Percentiles rank a stretch among this genome's conserved stretches.
Conservation (phyloP, 345 rosid species). For the Punica granatum region DNA sequence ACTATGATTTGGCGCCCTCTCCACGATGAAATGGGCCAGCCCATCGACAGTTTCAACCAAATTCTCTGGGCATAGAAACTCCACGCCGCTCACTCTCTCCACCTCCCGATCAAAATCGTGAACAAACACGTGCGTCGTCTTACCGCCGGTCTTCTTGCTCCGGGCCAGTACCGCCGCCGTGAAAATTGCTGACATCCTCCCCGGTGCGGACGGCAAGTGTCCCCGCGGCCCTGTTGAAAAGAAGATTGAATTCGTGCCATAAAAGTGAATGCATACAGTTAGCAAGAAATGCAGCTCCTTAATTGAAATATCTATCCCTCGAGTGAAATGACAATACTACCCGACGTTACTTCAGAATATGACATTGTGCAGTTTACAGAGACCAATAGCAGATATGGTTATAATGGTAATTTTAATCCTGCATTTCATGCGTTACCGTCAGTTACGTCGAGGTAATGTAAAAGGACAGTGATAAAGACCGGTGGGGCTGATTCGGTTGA, state of each 20-base stretch:
- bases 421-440: background rate
- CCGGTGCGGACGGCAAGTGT: slow-evolving; percentile 47
- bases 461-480: background rate
- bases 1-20: slow-evolving; percentile 11
- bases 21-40: slow-evolving; percentile 52
- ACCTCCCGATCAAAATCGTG: slow-evolving; percentile 66
- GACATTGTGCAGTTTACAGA: too few species aligned
- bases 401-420: background rate
- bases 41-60: slow-evolving; percentile 40
- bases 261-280: background rate
- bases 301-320: too few species aligned
- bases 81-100: slow-evolving; percentile 58
- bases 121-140: slow-evolving; percentile 62
- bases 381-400: background rate
- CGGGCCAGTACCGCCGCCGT: slow-evolving; percentile 74
- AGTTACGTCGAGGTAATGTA: background rate
- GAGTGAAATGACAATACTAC: too few species aligned
- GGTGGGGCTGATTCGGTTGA: background rate
- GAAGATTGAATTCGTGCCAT: background rate
- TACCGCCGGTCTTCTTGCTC: slow-evolving; percentile 30
- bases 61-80: slow-evolving; percentile 75
- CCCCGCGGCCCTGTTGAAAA: slow-evolving; percentile 49
- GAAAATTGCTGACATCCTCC: slow-evolving; percentile 82
- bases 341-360: too few species aligned
- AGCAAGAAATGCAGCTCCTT: too few species aligned